These are phyloP conservation scores for Aspergillus viridinutans DNA, from an alignment of 2,329 filamentous ascomycete genomes.

Conservation along the genomic window DNA sequence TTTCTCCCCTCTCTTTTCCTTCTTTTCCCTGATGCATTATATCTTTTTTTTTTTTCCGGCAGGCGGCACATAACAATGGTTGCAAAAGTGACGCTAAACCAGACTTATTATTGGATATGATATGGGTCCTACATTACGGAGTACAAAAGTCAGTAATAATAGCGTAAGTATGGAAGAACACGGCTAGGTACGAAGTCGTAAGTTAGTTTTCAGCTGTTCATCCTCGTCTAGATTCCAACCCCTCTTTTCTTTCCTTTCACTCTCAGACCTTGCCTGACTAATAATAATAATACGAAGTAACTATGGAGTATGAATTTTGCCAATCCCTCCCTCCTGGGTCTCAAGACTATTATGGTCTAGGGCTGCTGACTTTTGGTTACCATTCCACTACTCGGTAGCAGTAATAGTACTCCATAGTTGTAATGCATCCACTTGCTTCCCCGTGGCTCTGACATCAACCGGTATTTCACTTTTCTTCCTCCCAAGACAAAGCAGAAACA, in stretches of 20 bases:
- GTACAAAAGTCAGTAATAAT: slow-evolving; percentile 11
- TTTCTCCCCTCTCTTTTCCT: slow-evolving; percentile 4
- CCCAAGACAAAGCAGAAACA: slow-evolving; percentile 24
- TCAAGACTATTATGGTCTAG: background rate
- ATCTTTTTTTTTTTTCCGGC: background rate
- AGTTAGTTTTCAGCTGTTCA: background rate
- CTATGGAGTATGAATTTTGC: background rate
- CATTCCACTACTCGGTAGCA: slow-evolving; percentile 15
- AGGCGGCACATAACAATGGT: slow-evolving; percentile 20
- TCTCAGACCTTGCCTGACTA: background rate
- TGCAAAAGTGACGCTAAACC: slow-evolving; percentile 29
- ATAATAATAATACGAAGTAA: background rate
- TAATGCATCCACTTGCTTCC: slow-evolving; percentile 29
- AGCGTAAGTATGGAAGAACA: slow-evolving; percentile 1
- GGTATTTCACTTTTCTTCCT: slow-evolving; percentile 26
- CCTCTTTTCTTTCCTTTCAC: slow-evolving; percentile 6
- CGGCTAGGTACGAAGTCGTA: background rate
- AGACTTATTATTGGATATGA: slow-evolving; percentile 33
- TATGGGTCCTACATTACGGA: slow-evolving; percentile 31
- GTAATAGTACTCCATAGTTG: background rate
- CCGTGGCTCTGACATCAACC: slow-evolving; percentile 36
- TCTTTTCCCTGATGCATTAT: slow-evolving; percentile 1
- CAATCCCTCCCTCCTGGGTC: background rate
- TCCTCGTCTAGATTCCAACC: slow-evolving; percentile 11
- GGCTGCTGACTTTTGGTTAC: slow-evolving; percentile 17